phyloP scores from a whole-genome alignment of 768 basidiomycete species.

The Coprinopsis marcescibilis region DNA sequence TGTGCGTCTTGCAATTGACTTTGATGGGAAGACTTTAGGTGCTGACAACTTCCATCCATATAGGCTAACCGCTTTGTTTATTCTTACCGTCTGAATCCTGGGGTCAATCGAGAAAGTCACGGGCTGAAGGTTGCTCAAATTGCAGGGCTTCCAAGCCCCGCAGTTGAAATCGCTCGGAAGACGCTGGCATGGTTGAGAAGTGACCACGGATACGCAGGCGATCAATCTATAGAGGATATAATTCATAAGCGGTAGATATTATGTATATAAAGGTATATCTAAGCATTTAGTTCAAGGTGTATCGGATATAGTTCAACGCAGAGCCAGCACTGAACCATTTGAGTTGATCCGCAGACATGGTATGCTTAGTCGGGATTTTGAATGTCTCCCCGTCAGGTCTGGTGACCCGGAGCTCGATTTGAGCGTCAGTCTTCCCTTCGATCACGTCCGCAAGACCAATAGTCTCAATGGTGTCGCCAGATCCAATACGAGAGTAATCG shows the following conservation, averaged over 20 bases:
- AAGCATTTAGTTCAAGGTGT: constrained; percentile 30
- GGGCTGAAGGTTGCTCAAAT: constrained; percentile 85
- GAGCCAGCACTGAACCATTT: constrained; percentile 88
- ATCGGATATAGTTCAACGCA: constrained; percentile 85
- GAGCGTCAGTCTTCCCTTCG: constrained; percentile 37
- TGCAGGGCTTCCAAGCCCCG: constrained; percentile 72
- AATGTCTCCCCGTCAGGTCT: constrained; percentile 57
- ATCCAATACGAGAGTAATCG: constrained; percentile 79
- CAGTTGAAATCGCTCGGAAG: constrained; percentile 53
- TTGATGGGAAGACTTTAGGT: not conserved
- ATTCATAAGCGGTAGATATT: not conserved
- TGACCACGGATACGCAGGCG: too few relatives aligned
- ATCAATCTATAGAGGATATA: too few relatives aligned
- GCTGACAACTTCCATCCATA: constrained; percentile 2
- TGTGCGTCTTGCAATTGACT: constrained; percentile 36
- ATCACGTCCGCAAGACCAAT: constrained; percentile 71
- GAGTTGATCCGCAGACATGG: constrained; percentile 85
- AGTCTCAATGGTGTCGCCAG: constrained; percentile 81
- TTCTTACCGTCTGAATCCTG: constrained; percentile 72
- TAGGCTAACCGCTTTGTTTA: constrained; percentile 81
- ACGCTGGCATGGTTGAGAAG: constrained; percentile 38
- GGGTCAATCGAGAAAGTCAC: constrained; percentile 88
- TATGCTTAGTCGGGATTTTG: constrained; percentile 74
- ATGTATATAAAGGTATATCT: constrained; percentile 5
- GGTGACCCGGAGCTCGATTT: constrained; percentile 59